Evolutionary conservation across 2,329 filamentous ascomycete genomes (phyloP).

Genomic region (Hawksworthiomyces lignivorus): DNA sequence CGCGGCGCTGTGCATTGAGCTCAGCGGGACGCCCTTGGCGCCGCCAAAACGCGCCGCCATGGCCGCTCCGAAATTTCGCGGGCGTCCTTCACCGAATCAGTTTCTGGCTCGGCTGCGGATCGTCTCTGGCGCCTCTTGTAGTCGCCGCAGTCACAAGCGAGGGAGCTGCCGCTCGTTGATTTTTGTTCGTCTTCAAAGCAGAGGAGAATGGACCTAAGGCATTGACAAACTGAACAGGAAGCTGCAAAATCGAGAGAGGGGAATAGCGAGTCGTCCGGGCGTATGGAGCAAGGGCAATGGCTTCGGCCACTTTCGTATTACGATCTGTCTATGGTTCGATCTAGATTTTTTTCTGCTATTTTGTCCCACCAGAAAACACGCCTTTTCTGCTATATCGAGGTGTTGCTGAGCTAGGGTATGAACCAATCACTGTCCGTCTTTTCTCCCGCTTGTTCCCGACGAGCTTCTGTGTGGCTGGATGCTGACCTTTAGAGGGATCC

Average conservation of each 20-base stretch:
- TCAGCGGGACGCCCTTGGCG: slow-evolving; percentile 4
- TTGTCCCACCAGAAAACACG: slow-evolving; percentile 1
- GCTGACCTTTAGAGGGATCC: not conserved
- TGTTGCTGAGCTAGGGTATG: too few species aligned
- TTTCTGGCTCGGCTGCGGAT: not conserved
- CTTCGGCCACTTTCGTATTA: not conserved
- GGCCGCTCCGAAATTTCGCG: too few species aligned
- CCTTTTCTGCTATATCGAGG: too few species aligned
- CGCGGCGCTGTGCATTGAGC: slow-evolving; percentile 1
- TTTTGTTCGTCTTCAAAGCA: too few species aligned
- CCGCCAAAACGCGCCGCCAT: slow-evolving; percentile 4
- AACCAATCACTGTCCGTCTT: slow-evolving; percentile 3
- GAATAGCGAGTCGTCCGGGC: not conserved
- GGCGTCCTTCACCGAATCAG: not conserved
- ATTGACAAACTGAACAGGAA: too few species aligned
- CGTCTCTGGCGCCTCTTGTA: too few species aligned
- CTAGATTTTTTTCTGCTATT: slow-evolving; percentile 2
- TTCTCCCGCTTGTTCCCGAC: slow-evolving; percentile 8
- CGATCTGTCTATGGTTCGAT: slow-evolving; percentile 1
- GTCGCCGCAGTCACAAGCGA: too few species aligned
- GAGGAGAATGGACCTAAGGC: too few species aligned
- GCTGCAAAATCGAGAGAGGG: too few species aligned
- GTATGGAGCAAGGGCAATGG: slow-evolving; percentile 2
- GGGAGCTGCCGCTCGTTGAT: too few species aligned
- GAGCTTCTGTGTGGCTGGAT: slow-evolving; percentile 1